Base-by-base conservation (phyloP, 495 filamentous ascomycete genomes). In the Podospora pseudocomata region DNA sequence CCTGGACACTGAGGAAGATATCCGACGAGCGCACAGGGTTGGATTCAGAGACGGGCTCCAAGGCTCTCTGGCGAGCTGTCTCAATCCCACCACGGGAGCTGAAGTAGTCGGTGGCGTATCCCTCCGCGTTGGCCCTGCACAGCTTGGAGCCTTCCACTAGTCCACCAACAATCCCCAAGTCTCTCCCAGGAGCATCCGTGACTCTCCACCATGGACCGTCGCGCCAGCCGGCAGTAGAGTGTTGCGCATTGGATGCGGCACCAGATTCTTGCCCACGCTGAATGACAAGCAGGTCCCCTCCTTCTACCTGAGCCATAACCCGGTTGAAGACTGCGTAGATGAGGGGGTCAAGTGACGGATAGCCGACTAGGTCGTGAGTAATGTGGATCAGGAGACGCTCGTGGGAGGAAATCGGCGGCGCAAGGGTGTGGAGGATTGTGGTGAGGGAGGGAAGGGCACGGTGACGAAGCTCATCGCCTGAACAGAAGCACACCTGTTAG, bases 241-340 rank as follows among this genome's bases (percentile, higher is more conserved):
- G 77, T 26, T 58, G 55, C n/a, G 55, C n/a, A 61, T 61, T 53
- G 20, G 44, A 20, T 34, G 9, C 54, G 74, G 73, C 79, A 32
- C 89, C 85, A 28, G 90, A 93, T 76, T 96, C 92, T 68, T 92
- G 91, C 2, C 95, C 95, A 1, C 93, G 89, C 80, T 98, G 95
- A 73, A 98, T 89, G 67, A 99, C 96, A 49, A 98, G 82, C n/a
- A 99, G 87, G 75, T 98, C 95, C 26, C 95, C 95, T 66, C 95
- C 95, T 80, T 99, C 95, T 65, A 99, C 95, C 79, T 99, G 95
- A 34, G 94, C 84, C 95, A 99, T 99, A 58, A 99, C 94, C 63
- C 93, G 89, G 65, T 91, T 93, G 83, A 99, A 99, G 71, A 95
- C 93, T 39, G 85, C 85, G 79, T 97, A 94, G 74, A 98, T 92